A percentile compares a stretch with the other conserved stretches of the same genome.
Evolutionary conservation across 2,329 filamentous ascomycete genomes (phyloP).

Genomic region (Ustulina deusta): DNA sequence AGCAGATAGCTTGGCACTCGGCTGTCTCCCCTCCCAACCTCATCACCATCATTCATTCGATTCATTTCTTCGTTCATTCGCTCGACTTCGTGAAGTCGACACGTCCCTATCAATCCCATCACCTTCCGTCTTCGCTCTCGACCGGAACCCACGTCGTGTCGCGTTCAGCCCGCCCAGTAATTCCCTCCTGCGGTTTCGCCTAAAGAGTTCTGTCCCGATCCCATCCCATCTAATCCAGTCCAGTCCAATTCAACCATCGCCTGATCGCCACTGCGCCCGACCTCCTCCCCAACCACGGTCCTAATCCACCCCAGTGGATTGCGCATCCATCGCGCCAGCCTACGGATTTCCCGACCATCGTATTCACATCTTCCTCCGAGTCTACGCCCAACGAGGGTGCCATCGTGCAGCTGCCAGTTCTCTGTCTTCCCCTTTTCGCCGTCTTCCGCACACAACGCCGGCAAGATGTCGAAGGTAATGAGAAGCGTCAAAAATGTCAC

Average conservation of each 20-base stretch:
- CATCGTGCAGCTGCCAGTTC: slow-evolving; percentile 25
- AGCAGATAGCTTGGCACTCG: slow-evolving; percentile 33
- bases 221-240: slow-evolving; percentile 13
- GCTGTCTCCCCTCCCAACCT: slow-evolving; percentile 41
- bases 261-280: slow-evolving; percentile 33
- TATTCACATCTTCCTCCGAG: slow-evolving; percentile 6
- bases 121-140: not conserved
- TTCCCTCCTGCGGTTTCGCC: not conserved
- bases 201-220: slow-evolving; percentile 15
- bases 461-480: slow-evolving; percentile 93
- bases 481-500: slow-evolving; percentile 99
- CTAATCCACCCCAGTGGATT: slow-evolving; percentile 29
- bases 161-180: not conserved
- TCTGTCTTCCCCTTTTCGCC: slow-evolving; percentile 20
- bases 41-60: slow-evolving; percentile 31
- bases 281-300: slow-evolving; percentile 24
- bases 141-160: slow-evolving; percentile 11
- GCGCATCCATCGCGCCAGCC: slow-evolving; percentile 38
- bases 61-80: slow-evolving; percentile 27
- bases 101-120: slow-evolving; percentile 3
- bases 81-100: slow-evolving; percentile 9
- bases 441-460: slow-evolving; percentile 44
- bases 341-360: not conserved
- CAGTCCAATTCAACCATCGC: slow-evolving; percentile 23
- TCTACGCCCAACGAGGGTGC: slow-evolving; percentile 30